Conservation (phyloP, 495 filamentous ascomycete genomes). For the Aspergillus kassunensis region DNA sequence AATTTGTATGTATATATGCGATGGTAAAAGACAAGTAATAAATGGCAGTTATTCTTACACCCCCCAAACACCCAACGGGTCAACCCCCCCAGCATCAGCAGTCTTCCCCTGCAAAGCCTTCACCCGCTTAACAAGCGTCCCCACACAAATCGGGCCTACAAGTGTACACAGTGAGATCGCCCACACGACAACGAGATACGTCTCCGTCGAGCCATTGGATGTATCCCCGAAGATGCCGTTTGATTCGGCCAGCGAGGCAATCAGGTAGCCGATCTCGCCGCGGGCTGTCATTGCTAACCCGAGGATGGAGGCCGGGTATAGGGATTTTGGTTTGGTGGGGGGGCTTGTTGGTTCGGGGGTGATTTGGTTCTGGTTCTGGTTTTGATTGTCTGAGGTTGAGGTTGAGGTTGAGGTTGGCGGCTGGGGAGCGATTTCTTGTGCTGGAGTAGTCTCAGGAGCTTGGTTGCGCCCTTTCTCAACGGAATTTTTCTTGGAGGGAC, state of each 20-base stretch:
- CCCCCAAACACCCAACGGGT: conserved; percentile 39
- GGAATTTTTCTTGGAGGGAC: not conserved
- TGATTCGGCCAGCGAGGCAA: conserved; percentile 63
- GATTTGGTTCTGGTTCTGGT: not conserved
- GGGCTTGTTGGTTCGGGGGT: not conserved
- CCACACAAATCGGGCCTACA: conserved; percentile 65
- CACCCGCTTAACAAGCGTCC: conserved; percentile 52
- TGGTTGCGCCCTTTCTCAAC: not conserved
- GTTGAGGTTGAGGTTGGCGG: too few relatives aligned
- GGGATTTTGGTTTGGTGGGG: conserved; percentile 44
- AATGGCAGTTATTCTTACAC: conserved; percentile 21
- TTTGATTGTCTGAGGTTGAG: too few relatives aligned
- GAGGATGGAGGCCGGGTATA: conserved; percentile 58
- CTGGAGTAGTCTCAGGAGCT: not conserved
- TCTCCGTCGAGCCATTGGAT: conserved; percentile 28
- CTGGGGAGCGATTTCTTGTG: not conserved
- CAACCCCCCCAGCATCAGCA: conserved; percentile 17
- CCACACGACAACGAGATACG: conserved; percentile 69
- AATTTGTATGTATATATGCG: too few relatives aligned
- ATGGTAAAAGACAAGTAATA: too few relatives aligned
- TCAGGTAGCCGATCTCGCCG: conserved; percentile 77
- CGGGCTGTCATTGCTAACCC: conserved; percentile 66
- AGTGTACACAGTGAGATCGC: conserved; percentile 73
- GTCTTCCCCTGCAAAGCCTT: conserved; percentile 31
- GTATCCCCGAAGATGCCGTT: conserved; percentile 48